Conservation (phyloP, 148 eudicot species). For the Silene uniflora region DNA sequence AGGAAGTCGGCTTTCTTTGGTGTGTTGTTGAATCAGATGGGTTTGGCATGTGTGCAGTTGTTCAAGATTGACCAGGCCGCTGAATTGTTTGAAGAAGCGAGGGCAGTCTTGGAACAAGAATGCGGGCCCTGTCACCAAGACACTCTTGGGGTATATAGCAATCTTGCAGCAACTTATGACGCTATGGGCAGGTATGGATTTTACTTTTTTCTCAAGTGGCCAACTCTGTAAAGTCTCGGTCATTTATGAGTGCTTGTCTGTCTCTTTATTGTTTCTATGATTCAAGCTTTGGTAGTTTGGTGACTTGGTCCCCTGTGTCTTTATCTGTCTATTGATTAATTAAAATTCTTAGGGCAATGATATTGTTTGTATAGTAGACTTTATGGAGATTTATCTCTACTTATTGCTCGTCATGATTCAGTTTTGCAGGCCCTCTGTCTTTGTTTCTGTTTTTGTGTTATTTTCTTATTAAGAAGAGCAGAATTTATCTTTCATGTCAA, state of each 20-base stretch:
- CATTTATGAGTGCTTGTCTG: slow-evolving; percentile 1
- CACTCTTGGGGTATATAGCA: slow-evolving; percentile 97
- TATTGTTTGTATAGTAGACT: background rate
- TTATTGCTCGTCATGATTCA: background rate
- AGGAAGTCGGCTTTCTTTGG: slow-evolving; percentile 96
- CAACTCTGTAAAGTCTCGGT: background rate
- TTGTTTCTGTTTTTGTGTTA: background rate
- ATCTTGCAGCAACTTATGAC: slow-evolving; percentile 98
- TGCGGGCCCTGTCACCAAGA: slow-evolving; percentile 95
- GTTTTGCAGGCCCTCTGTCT: background rate
- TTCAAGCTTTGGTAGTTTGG: background rate
- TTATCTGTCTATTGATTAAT: no score
- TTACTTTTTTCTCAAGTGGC: background rate
- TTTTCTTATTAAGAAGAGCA: background rate
- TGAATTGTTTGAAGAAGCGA: slow-evolving; percentile 93
- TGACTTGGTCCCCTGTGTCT: no score
- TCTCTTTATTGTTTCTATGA: background rate
- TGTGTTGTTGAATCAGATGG: slow-evolving; percentile 93
- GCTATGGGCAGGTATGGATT: slow-evolving; percentile 86
- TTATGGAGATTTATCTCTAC: background rate
- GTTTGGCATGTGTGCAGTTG: slow-evolving; percentile 87
- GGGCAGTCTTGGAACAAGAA: slow-evolving; percentile 90
- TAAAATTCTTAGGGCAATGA: background rate
- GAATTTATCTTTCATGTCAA: background rate
- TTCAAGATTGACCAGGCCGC: slow-evolving; percentile 95